These are phyloP conservation scores for Trichoderma virens DNA, from an alignment of 495 filamentous ascomycete genomes.

Conservation along the genomic window DNA sequence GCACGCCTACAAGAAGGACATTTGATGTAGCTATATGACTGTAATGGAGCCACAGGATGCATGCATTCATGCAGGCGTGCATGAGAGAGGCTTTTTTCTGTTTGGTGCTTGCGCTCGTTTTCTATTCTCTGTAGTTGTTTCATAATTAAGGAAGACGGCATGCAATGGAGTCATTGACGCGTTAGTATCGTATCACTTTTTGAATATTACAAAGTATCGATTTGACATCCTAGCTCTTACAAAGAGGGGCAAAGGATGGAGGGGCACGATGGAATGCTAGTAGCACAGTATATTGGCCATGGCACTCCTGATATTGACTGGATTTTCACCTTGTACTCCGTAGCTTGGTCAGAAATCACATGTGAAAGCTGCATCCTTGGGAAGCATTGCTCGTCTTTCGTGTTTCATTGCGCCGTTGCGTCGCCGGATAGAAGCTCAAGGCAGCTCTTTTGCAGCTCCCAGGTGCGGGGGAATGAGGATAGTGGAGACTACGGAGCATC, in stretches of 20 bases:
- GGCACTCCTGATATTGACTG: not conserved
- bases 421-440: too few species aligned
- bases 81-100: not conserved
- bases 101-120: not conserved
- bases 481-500: not conserved
- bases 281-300: not conserved
- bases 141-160: not conserved
- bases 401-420: not conserved
- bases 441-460: not conserved
- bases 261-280: not conserved
- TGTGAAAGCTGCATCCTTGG: not conserved
- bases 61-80: not conserved
- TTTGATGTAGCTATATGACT: too few species aligned
- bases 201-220: not conserved
- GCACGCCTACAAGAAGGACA: slow-evolving; percentile 48
- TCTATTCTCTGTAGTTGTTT: not conserved
- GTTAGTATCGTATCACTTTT: not conserved
- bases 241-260: not conserved
- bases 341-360: not conserved
- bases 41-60: not conserved
- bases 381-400: not conserved
- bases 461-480: not conserved
- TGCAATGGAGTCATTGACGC: not conserved
- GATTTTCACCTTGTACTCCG: too few species aligned
- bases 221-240: not conserved